Base-by-base conservation (phyloP, 2,329 filamentous ascomycete species). In the Aspergillus brasiliensis region DNA sequence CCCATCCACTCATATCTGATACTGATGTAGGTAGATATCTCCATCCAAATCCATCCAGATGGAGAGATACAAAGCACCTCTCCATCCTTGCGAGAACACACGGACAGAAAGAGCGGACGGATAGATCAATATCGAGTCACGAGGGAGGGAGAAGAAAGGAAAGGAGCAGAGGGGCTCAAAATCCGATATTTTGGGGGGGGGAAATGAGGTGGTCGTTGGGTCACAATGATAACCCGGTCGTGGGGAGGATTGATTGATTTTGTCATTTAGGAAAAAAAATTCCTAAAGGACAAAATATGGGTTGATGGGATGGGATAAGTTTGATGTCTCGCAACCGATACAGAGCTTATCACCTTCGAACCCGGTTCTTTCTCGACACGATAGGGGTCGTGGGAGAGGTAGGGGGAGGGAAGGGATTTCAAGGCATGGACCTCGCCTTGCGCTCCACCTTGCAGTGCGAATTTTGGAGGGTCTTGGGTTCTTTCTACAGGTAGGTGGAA, bases 401-500 rank as follows among this genome's bases (percentile, higher is more conserved):
- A 13, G n/a, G 51, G 21, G 19, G 40, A 63, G 64, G 58, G 61
- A 65, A 70, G 68, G 71, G 74, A 76, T 77, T 77, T 79, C 77
- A 80, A 80, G 79, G 78, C 77, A 81, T 80, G 73, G 73, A 74
- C 69, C 80, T 81, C 79, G 77, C 79, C 79, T 81, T 79, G 78
- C 73, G 79, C 80, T 81, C 80, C 79, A 82, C 80, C 80, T 81
- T 78, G 74, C 78, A 77, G 77, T 75, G 79, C 79, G 79, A 80
- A 78, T 40, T 55, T 34, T 13, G 11, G n/a, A n/a, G n/a, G 31
- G 31, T 11, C 13, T 11, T 34, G 31, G 40, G 31, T 34, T 37
- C 27, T 54, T 34, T 37, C 27, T 54, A 15, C 15, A n/a, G 47
- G 56, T 11, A n/a, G 48, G 46, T 27, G 40, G 48, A 54, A 23